Evolutionary conservation across 768 basidiomycete genomes (phyloP).

Genomic region (Mycena belliarum): DNA sequence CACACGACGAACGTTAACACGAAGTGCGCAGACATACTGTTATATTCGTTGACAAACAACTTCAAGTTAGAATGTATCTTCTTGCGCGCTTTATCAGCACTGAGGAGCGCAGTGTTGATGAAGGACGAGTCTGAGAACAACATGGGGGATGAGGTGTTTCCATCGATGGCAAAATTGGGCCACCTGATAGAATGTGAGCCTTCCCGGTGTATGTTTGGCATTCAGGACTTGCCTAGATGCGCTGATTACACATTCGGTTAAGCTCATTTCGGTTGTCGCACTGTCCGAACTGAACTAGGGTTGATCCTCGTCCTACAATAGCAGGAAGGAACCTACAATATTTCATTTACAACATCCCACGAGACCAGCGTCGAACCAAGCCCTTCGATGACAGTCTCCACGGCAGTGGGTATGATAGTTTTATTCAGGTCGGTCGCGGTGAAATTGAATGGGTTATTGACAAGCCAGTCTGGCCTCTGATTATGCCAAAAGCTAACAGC

Average conservation of each 20-base stretch:
- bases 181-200: conserved; percentile 5
- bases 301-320: neutral
- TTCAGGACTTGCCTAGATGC: conserved; percentile 7
- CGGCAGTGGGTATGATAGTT: conserved; percentile 19
- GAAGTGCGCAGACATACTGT: conserved; percentile 1
- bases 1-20: neutral
- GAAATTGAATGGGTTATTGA: conserved; percentile 21
- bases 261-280: conserved; percentile 12
- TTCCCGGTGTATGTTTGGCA: too few species aligned
- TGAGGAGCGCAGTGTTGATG: conserved; percentile 18
- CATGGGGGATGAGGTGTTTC: conserved; percentile 18
- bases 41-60: conserved; percentile 21
- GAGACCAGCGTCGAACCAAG: conserved; percentile 14
- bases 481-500: conserved; percentile 16
- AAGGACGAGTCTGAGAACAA: conserved; percentile 19
- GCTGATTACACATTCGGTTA: conserved; percentile 21
- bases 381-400: conserved; percentile 15
- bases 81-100: conserved; percentile 17
- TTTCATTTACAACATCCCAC: conserved; percentile 22
- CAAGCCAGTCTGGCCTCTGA: conserved; percentile 20
- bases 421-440: conserved; percentile 16
- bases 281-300: conserved; percentile 7
- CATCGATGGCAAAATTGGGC: conserved; percentile 22
- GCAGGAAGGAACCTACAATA: neutral
- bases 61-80: conserved; percentile 10